These are phyloP conservation scores for Hypoxylon subgilvum DNA, from an alignment of 495 filamentous ascomycete species.

Conservation along the genomic window DNA sequence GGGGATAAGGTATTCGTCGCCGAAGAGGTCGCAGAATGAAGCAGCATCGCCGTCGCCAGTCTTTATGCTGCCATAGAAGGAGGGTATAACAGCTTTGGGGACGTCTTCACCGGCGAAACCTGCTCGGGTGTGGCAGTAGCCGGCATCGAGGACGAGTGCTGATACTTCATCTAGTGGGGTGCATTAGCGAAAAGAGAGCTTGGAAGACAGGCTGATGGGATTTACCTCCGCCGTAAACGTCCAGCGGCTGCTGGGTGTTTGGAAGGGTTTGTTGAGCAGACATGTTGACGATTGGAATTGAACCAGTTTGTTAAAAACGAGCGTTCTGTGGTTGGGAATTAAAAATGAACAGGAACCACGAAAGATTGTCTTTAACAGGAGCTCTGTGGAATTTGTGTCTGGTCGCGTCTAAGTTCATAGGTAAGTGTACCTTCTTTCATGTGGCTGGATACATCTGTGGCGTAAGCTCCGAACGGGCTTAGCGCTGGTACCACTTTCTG, in stretches of 20 bases:
- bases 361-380: too few species aligned
- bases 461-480: too few species aligned
- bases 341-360: background rate
- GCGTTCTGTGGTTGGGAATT: background rate
- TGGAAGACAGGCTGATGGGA: slow-evolving; percentile 23
- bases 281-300: slow-evolving; percentile 24
- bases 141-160: slow-evolving; percentile 93
- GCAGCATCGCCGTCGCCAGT: slow-evolving; percentile 51
- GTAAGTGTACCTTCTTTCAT: too few species aligned
- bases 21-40: slow-evolving; percentile 73
- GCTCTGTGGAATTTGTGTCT: too few species aligned
- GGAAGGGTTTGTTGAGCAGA: slow-evolving; percentile 39
- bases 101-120: slow-evolving; percentile 98
- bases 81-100: slow-evolving; percentile 89
- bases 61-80: slow-evolving; percentile 74
- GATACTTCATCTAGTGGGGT: slow-evolving; percentile 82
- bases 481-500: too few species aligned
- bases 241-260: slow-evolving; percentile 58
- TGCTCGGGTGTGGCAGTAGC: slow-evolving; percentile 86
- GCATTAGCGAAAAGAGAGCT: slow-evolving; percentile 1
- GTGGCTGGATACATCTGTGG: slow-evolving; percentile 5
- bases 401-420: too few species aligned
- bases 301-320: background rate
- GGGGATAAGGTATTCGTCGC: slow-evolving; percentile 83
- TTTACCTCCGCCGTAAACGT: slow-evolving; percentile 83